Evolutionary conservation across 2,329 filamentous ascomycete genomes (phyloP), one percentile per base, ranked within the genome.

Genomic region (Hymenoscyphus linearis): DNA sequence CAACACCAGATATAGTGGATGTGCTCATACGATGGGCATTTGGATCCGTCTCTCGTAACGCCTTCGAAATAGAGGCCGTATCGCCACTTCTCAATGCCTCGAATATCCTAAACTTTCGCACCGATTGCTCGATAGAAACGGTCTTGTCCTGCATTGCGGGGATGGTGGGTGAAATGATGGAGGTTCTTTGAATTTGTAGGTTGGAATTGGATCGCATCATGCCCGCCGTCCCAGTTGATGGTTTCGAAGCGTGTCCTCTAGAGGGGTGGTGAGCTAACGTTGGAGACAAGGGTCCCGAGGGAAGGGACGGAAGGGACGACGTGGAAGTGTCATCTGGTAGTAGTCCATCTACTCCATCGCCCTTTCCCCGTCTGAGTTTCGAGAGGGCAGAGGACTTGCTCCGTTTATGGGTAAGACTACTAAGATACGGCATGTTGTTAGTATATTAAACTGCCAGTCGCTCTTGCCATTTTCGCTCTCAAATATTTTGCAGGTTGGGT

Each of bases 21-120:
- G 62, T 75, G 75, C 58, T 84, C 79, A 62, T 78, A 75, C 47
- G 61, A 27, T 56, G 65, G 12, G 62, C 60, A 27, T 55, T 64
- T 12, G 62, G 59, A 60, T 70, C 68, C 5, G 82, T 84, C 63
- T 92, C 89, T 63, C 88, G 83, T 66, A 97, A 90, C 1, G 90
- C 90, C 73, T 88, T 93, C 34, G 90, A 91, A 69, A 99, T 97
- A 40, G 90, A 90, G 14, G 87, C 88, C 0, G 91, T 96, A 74
- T 99, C 93, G 59, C 95, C 95, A 73, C 85, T 95, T 66, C 93
- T 85, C 66, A 99, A 79, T 50, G 93, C 89, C 77, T 98, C 95
- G 72, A 98, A 96, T 54, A 97, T 85, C 67, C 93, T 87, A 76
- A 99, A 99, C 67, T 96, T 93, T 72, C 89, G 86, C 58, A 99